Conservation (phyloP, 73 alveolate species). For the Halteria grandinella region DNA sequence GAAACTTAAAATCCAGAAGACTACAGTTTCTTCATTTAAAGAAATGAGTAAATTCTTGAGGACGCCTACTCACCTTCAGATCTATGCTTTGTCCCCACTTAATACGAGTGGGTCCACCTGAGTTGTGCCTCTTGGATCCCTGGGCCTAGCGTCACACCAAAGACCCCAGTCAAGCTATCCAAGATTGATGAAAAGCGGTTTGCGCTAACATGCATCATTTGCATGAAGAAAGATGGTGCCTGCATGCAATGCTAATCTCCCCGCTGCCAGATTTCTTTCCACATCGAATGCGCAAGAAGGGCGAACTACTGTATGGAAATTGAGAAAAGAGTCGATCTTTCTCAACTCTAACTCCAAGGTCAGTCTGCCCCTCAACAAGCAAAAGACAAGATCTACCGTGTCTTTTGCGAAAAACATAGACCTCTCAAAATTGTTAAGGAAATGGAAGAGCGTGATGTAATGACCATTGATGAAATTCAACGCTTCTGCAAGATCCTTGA, state of each 20-base stretch:
- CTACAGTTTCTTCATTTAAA: constrained; percentile 14
- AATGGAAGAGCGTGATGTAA: constrained; percentile 48
- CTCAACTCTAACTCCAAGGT: no score
- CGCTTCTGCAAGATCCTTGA: constrained; percentile 52
- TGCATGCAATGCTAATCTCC: constrained; percentile 62
- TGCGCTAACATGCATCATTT: constrained; percentile 46
- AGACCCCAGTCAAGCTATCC: constrained; percentile 51
- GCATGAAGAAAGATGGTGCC: constrained; percentile 72
- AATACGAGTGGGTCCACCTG: constrained; percentile 85
- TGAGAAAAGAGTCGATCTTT: constrained; percentile 30
- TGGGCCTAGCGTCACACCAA: constrained; percentile 64
- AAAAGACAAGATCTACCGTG: constrained; percentile 13
- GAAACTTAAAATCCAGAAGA: constrained; percentile 43
- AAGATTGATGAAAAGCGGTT: constrained; percentile 60
- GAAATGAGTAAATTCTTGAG: constrained; percentile 18
- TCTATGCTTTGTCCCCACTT: no score
- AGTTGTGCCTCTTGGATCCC: constrained; percentile 86
- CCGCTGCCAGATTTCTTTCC: constrained; percentile 58
- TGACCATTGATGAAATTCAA: constrained; percentile 43
- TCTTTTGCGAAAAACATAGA: constrained; percentile 67
- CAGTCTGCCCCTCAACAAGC: no score
- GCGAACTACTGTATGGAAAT: constrained; percentile 62
- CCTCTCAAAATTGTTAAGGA: constrained; percentile 65
- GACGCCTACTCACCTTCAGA: constrained; percentile 5
- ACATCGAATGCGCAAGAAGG: constrained; percentile 73